Evolutionary conservation across 768 basidiomycete genomes (phyloP).

Genomic region (Mrakia frigida): DNA sequence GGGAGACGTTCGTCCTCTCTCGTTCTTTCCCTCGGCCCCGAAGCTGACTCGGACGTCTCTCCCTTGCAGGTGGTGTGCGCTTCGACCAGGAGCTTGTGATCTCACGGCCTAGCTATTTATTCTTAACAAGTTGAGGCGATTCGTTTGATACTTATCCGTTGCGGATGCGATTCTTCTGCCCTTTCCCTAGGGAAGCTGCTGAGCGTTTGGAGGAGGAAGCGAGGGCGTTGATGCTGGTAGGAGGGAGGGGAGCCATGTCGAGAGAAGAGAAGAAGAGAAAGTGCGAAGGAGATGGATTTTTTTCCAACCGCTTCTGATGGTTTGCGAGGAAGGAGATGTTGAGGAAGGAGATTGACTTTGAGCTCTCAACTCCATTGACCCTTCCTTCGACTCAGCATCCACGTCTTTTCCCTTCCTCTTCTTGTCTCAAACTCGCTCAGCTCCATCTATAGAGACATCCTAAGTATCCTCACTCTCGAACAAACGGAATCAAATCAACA

Average conservation of each 20-base stretch:
- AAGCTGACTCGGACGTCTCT: background rate
- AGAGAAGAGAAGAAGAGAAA: background rate
- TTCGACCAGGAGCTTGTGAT: background rate
- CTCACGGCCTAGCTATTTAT: background rate
- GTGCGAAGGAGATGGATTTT: background rate
- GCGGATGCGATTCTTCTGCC: no score
- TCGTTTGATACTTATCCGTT: no score
- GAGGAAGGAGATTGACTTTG: no score
- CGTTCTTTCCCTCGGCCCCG: background rate
- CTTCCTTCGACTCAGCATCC: background rate
- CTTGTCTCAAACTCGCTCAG: background rate
- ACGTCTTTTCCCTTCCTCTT: background rate
- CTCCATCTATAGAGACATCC: no score
- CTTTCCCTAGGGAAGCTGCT: background rate
- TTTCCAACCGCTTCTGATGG: no score
- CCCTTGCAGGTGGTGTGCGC: background rate
- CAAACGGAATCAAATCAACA: no score
- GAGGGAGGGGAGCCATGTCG: background rate
- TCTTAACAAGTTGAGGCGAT: no score
- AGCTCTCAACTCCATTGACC: no score
- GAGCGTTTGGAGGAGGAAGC: background rate
- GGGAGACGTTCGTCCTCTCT: slow-evolving; percentile 44
- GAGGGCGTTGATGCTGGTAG: background rate
- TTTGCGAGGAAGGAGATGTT: no score
- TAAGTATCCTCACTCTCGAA: no score